A percentile compares a stretch with the other conserved stretches of the same genome.
Evolutionary conservation across 2,329 filamentous ascomycete genomes (phyloP).

Genomic region (Cryphonectria japonica): DNA sequence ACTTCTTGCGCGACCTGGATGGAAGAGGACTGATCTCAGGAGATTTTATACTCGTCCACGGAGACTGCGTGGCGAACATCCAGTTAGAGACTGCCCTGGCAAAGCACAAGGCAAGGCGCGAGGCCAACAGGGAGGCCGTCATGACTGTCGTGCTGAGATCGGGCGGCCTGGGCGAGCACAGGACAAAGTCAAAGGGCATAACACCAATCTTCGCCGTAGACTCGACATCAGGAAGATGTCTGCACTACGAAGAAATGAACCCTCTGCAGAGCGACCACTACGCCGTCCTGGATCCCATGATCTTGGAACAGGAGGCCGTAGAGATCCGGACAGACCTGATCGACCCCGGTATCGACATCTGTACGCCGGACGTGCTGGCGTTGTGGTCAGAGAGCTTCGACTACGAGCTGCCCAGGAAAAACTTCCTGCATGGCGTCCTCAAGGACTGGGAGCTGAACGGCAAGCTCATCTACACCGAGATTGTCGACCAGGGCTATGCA

Average conservation of each 20-base stretch:
- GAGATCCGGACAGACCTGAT: conserved; percentile 87
- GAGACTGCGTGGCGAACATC: conserved; percentile 89
- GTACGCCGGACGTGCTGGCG: conserved; percentile 91
- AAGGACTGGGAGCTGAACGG: conserved; percentile 98
- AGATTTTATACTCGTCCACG: conserved; percentile 91
- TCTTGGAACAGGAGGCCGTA: conserved; percentile 75
- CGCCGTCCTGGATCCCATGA: conserved; percentile 74
- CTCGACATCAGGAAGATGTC: conserved; percentile 74
- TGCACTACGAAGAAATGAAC: conserved; percentile 93
- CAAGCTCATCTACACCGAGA: conserved; percentile 92
- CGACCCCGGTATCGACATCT: conserved; percentile 95
- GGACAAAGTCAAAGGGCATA: conserved; percentile 75
- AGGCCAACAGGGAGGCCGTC: conserved; percentile 88
- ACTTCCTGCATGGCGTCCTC: conserved; percentile 81
- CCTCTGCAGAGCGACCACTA: conserved; percentile 67
- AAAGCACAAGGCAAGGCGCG: conserved; percentile 78
- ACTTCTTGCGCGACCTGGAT: conserved; percentile 93
- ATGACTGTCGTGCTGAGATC: conserved; percentile 94
- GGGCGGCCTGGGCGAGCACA: conserved; percentile 69
- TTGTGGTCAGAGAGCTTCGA: conserved; percentile 97
- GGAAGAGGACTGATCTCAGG: conserved; percentile 81
- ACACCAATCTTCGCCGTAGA: conserved; percentile 88
- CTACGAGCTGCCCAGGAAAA: conserved; percentile 73
- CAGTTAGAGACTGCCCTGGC: conserved; percentile 78
- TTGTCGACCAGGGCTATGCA: conserved; percentile 81